Conservation (phyloP, 1,284 basidiomycete species). For the Pascua guehoae region DNA sequence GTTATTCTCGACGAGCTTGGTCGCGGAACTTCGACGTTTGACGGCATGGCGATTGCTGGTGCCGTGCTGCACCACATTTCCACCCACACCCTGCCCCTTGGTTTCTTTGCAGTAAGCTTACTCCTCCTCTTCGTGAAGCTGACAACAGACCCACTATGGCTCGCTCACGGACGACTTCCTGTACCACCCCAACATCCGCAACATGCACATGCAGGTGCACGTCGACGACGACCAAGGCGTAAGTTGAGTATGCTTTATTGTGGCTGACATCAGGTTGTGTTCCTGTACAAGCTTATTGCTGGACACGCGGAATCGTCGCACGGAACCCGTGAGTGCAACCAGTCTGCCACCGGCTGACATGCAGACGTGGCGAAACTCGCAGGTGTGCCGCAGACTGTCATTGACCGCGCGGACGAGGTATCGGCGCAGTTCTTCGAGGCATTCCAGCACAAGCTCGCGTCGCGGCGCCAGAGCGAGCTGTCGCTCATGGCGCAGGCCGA, state of each 20-base stretch:
- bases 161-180: slow-evolving; percentile 53
- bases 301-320: slow-evolving; percentile 88
- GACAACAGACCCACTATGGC: slow-evolving; percentile 48
- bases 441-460: slow-evolving; percentile 71
- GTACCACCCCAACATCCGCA: slow-evolving; percentile 87
- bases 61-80: slow-evolving; percentile 90
- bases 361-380: slow-evolving; percentile 76
- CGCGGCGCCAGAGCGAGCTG: slow-evolving; percentile 62
- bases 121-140: slow-evolving; percentile 4
- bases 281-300: slow-evolving; percentile 87
- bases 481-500: slow-evolving; percentile 79
- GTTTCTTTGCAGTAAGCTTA: slow-evolving; percentile 52
- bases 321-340: slow-evolving; percentile 60
- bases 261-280: slow-evolving; percentile 62
- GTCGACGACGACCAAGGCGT: slow-evolving; percentile 88
- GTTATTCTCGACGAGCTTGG: slow-evolving; percentile 95
- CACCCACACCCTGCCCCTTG: slow-evolving; percentile 78
- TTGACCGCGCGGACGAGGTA: slow-evolving; percentile 78
- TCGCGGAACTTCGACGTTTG: slow-evolving; percentile 59
- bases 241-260: not conserved
- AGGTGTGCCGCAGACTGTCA: slow-evolving; percentile 65
- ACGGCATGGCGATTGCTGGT: slow-evolving; percentile 93
- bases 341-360: slow-evolving; percentile 29
- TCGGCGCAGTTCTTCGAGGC: slow-evolving; percentile 82
- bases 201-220: slow-evolving; percentile 90